Evolutionary conservation across 2,329 filamentous ascomycete genomes (phyloP), one percentile per base, ranked within the genome.

Genomic region (Colletotrichum liriopes): DNA sequence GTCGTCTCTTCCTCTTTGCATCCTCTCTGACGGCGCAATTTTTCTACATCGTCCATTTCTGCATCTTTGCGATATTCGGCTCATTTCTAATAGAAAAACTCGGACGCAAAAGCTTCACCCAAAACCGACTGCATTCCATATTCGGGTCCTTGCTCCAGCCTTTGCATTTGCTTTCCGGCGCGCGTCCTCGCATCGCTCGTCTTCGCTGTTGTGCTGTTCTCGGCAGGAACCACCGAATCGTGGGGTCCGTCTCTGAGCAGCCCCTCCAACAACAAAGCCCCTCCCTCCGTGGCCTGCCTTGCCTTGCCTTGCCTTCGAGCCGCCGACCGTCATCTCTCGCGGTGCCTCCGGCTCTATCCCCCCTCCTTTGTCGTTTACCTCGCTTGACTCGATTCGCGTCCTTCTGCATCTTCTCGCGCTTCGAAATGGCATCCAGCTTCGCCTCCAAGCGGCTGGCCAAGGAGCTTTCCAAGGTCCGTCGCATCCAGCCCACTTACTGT

Each of bases 371-470:
- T 41, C 47, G n/a, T 51, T 35, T 58, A n/a, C n/a, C 41, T 37
- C 26, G 43, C n/a, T n/a, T 67, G 37, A 43, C 55, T 39, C 45
- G 29, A n/a, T 32, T 37, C 20, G 51, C 47, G 45, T 65, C 45
- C 9, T 47, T 29, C 32, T 29, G 41, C 41, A 35, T 32, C 45
- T 51, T 29, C n/a, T 35, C 23, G 49, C 41, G 56, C 61, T 52
- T 67, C 68, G 75, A 47, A 67, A 85, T 84, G 83, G 77, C 81
- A 73, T 83, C 85, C 71, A 82, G 80, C 71, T 85, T 89, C 74
- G 87, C 88, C 65, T 82, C 85, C 23, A 91, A 91, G 79, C 84
- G 90, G 49, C 79, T 92, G 73, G 83, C 84, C 55, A 92, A 92
- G 79, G 90, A 92, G 82, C 82, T 91, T 41, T 78, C 79, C 51